These are phyloP conservation scores for Mucor indicus DNA, from an alignment of 371 early-diverging fungal genomes.

Conservation along the genomic window DNA sequence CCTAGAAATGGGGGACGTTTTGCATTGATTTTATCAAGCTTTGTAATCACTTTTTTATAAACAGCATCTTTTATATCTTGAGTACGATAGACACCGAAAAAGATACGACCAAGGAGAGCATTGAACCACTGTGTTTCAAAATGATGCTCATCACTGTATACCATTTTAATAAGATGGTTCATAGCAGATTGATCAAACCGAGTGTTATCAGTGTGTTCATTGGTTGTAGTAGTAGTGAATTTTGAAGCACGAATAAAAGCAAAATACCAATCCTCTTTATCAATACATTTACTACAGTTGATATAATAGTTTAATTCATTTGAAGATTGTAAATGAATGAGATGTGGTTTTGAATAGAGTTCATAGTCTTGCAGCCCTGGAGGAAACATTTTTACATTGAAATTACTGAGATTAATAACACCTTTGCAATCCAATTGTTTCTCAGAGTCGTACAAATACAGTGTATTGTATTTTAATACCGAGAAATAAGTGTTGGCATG, in stretches of 20 bases:
- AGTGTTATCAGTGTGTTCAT: conserved; percentile 29
- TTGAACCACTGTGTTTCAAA: conserved; percentile 85
- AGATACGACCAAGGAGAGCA: conserved; percentile 81
- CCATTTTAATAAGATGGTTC: conserved; percentile 49
- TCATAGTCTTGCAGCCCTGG: conserved; percentile 57
- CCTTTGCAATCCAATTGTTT: conserved; percentile 76
- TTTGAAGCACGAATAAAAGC: conserved; percentile 50
- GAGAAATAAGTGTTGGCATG: conserved; percentile 64
- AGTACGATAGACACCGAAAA: conserved; percentile 69
- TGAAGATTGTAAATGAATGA: conserved; percentile 53
- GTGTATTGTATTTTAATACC: conserved; percentile 74
- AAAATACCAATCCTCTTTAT: conserved; percentile 92
- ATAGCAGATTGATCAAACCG: conserved; percentile 56
- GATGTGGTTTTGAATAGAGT: conserved; percentile 51
- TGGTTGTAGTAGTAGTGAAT: conserved; percentile 2
- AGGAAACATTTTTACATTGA: conserved; percentile 66
- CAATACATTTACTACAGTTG: conserved; percentile 57
- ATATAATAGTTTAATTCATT: conserved; percentile 56
- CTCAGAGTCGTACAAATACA: conserved; percentile 84
- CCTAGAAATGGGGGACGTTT: conserved; percentile 76
- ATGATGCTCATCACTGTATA: conserved; percentile 64
- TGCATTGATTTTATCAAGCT: conserved; percentile 65
- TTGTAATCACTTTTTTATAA: conserved; percentile 63
- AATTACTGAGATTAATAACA: conserved; percentile 67
- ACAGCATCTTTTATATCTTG: conserved; percentile 56